Conservation (phyloP, 2,329 filamentous ascomycete genomes). For the Penicillium sp. region DNA sequence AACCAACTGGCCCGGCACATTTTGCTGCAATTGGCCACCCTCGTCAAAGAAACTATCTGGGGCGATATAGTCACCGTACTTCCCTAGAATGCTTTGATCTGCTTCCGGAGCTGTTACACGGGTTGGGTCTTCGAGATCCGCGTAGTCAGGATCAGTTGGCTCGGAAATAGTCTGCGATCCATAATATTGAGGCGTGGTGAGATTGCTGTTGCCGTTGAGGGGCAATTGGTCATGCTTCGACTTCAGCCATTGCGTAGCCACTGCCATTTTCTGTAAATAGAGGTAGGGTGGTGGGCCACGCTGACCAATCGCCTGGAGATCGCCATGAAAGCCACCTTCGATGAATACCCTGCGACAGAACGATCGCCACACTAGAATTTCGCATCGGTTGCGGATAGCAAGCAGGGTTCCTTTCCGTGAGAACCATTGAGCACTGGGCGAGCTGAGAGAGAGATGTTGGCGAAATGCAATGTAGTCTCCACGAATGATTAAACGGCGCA, state of each 20-base stretch:
- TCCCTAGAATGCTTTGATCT: constrained; percentile 18
- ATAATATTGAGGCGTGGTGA: constrained; percentile 11
- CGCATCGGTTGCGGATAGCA: constrained; percentile 71
- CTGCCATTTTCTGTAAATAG: constrained; percentile 66
- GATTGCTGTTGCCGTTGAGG: constrained; percentile 4
- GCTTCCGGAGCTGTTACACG: constrained; percentile 1
- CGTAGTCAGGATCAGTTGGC: constrained; percentile 35
- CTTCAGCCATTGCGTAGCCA: constrained; percentile 64
- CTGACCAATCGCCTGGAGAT: constrained; percentile 37
- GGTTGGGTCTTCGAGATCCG: constrained; percentile 16
- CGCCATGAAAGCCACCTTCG: constrained; percentile 70
- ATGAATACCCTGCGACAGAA: constrained; percentile 76
- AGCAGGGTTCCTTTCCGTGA: constrained; percentile 72
- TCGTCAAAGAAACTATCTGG: constrained; percentile 36
- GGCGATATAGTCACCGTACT: constrained; percentile 37
- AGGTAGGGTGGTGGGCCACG: constrained; percentile 66
- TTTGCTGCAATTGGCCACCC: constrained; percentile 28
- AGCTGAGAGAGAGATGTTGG: constrained; percentile 58
- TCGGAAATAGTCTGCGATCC: constrained; percentile 33
- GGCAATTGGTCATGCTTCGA: constrained; percentile 21
- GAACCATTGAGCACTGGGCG: constrained; percentile 66
- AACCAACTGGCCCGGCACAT: constrained; percentile 22
- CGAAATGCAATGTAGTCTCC: constrained; percentile 77
- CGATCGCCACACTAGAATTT: constrained; percentile 80
- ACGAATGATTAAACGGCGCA: constrained; percentile 68